Base-by-base conservation (phyloP, 2,329 filamentous ascomycete species). In the Dichotomopilus funicola region DNA sequence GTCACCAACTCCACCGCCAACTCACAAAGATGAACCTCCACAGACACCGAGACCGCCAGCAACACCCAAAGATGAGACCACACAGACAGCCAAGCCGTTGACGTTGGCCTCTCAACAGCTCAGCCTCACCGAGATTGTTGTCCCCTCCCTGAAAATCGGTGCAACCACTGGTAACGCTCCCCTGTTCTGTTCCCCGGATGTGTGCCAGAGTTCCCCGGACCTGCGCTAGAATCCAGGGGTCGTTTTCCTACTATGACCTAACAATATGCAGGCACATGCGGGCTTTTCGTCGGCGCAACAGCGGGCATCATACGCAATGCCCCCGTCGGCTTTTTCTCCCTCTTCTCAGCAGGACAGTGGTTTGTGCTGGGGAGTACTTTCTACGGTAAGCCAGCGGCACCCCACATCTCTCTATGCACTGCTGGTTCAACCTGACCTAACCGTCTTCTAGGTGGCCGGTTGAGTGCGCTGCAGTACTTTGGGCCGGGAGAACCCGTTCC, bases 281-380 rank as follows among this genome's bases (percentile, higher is more conserved):
- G 88, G 36, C 68, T 86, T 33, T 67, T 88, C 35, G 75, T 82
- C 51, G 87, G 87, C 38, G 85, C 87, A 51, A 80, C 86, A 49
- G 79, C 80, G 38, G 91, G 89, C 34, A 86, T 95, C 47, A 70
- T 91, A 48, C 80, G 83, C 56, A 86, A 86, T 13, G 78, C 75
- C 27, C 81, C 80, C 11, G 85, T 88, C 4, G 78, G 83, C 2
- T 71, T 92, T 6, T 92, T 90, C 71, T 86, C 89, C 0, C 63
- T 86, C 10, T 79, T 85, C 40, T 85, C 86, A 27, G 87, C 89
- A 13, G 75, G 89, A 42, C 90, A 95, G 72, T 96, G 89, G 82
- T 89, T 89, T 70, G 78, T 82, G 43, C 78, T 95, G 41, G 89
- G 89, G 38, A 82, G 80, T 47, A 87, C 82, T 12, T 96, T 86